A percentile compares a stretch with the other conserved stretches of the same genome.
These are phyloP conservation scores for Fusarium continuum DNA, from an alignment of 2,329 filamentous ascomycete genomes.

Conservation along the genomic window DNA sequence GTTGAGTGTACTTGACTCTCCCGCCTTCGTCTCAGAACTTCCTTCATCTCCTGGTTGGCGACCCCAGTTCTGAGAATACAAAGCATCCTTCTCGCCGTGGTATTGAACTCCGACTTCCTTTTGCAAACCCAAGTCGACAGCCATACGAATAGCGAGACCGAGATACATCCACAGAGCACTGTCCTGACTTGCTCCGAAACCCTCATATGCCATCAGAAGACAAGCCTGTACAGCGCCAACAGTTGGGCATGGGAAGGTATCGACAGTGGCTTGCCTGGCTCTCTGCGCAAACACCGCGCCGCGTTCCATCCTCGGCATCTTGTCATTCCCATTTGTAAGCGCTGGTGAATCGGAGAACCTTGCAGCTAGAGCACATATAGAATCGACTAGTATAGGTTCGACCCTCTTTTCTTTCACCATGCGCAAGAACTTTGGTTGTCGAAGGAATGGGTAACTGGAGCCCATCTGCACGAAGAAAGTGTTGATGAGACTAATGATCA, in stretches of 20 bases:
- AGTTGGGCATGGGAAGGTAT: conserved; percentile 83
- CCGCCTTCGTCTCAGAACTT: conserved; percentile 53
- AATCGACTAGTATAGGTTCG: conserved; percentile 86
- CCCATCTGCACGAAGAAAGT: conserved; percentile 85
- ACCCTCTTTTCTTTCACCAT: conserved; percentile 82
- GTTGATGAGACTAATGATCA: conserved; percentile 80
- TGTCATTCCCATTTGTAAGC: conserved; percentile 58
- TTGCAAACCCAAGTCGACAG: conserved; percentile 81
- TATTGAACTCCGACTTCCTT: conserved; percentile 79
- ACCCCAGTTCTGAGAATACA: conserved; percentile 57
- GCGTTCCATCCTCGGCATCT: conserved; percentile 69
- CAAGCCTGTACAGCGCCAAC: conserved; percentile 87
- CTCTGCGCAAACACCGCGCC: conserved; percentile 82
- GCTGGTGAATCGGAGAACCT: conserved; percentile 74
- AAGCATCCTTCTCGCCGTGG: conserved; percentile 62
- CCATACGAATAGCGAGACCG: conserved; percentile 85
- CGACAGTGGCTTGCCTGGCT: conserved; percentile 83
- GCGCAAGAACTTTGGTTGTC: conserved; percentile 75
- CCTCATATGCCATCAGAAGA: conserved; percentile 84
- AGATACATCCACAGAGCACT: conserved; percentile 95
- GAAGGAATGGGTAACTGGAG: conserved; percentile 86
- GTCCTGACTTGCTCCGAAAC: conserved; percentile 88
- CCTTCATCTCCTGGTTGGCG: conserved; percentile 48
- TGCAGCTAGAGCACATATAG: conserved; percentile 83
- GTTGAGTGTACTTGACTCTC: conserved; percentile 54